Conservation (phyloP, 805 yeast genomes). For the Kluyveromyces wickerhamii region DNA sequence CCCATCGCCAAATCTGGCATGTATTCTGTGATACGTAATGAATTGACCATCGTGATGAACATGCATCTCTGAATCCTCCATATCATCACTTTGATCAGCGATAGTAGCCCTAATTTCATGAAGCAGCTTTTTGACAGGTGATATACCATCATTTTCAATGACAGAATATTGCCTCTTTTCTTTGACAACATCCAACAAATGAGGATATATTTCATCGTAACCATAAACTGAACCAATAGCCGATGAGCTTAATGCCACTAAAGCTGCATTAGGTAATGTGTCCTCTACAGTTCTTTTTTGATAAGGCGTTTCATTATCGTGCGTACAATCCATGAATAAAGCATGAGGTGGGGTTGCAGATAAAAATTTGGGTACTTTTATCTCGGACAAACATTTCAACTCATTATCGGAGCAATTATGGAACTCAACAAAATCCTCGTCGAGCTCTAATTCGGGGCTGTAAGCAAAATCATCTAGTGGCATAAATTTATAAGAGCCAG, state of each 20-base stretch:
- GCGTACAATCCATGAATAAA: slow-evolving; percentile 94
- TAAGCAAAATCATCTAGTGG: slow-evolving; percentile 70
- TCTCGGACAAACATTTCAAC: slow-evolving; percentile 41
- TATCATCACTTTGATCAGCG: slow-evolving; percentile 38
- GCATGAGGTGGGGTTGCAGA: slow-evolving; percentile 81
- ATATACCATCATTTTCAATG: slow-evolving; percentile 51
- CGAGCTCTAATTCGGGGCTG: slow-evolving; percentile 44
- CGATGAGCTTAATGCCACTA: slow-evolving; percentile 86
- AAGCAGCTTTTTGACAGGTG: slow-evolving; percentile 55
- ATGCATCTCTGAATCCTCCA: slow-evolving; percentile 78
- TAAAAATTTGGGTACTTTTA: slow-evolving; percentile 59
- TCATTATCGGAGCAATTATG: slow-evolving; percentile 12
- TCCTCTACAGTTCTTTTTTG: slow-evolving; percentile 92
- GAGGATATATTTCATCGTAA: slow-evolving; percentile 86
- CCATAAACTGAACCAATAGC: slow-evolving; percentile 95
- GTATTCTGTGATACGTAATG: slow-evolving; percentile 81
- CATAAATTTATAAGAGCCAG: slow-evolving; percentile 80
- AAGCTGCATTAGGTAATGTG: slow-evolving; percentile 89
- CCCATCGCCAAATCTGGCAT: slow-evolving; percentile 79
- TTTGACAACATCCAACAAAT: slow-evolving; percentile 66
- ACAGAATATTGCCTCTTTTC: slow-evolving; percentile 60
- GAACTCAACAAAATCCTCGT: slow-evolving; percentile 16
- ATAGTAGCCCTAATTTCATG: slow-evolving; percentile 50
- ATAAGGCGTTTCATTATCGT: slow-evolving; percentile 84
- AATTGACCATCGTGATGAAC: slow-evolving; percentile 91